Percentiles rank a stretch among this genome's conserved stretches.
phyloP scores from a whole-genome alignment of 1,284 basidiomycete species.

The Heimioporus punctisporus region DNA sequence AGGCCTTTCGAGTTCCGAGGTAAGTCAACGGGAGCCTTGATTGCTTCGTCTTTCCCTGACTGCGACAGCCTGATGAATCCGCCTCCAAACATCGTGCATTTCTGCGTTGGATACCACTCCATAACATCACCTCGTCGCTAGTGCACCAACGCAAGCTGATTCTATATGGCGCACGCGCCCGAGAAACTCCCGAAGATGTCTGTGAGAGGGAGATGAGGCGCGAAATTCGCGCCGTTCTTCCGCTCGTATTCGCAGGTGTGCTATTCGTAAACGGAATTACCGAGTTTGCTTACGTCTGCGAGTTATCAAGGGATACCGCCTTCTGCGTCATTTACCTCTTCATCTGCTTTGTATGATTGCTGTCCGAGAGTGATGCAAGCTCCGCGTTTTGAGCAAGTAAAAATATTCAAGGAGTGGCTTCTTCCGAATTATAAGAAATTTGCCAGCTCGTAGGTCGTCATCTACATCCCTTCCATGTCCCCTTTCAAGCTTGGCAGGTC shows the following conservation, averaged over 20 bases:
- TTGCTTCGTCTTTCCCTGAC: neutral
- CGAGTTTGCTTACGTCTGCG: neutral
- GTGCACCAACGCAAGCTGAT: conserved; percentile 68
- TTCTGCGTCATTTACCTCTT: conserved; percentile 32
- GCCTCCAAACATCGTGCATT: conserved; percentile 68
- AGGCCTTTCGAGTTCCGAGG: conserved; percentile 58
- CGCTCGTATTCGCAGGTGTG: conserved; percentile 68
- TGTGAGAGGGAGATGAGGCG: conserved; percentile 69
- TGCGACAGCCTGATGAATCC: conserved; percentile 16
- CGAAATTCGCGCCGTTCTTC: conserved; percentile 65
- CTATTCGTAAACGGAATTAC: neutral
- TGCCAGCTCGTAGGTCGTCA: conserved; percentile 37
- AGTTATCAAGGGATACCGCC: conserved; percentile 31
- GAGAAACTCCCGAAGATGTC: conserved; percentile 68
- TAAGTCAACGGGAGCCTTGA: conserved; percentile 24
- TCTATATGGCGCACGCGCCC: conserved; percentile 64
- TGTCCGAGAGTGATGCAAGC: conserved; percentile 52
- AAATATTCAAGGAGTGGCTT: conserved; percentile 69
- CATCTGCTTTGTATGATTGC: conserved; percentile 40
- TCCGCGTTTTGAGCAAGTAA: conserved; percentile 70
- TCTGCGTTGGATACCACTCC: conserved; percentile 69
- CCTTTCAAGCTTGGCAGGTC: conserved; percentile 17
- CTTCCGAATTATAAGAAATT: conserved; percentile 62
- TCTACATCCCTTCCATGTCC: neutral
- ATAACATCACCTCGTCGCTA: conserved; percentile 55